Conservation (phyloP, 257 asterid species). For the Scutellaria minor region DNA sequence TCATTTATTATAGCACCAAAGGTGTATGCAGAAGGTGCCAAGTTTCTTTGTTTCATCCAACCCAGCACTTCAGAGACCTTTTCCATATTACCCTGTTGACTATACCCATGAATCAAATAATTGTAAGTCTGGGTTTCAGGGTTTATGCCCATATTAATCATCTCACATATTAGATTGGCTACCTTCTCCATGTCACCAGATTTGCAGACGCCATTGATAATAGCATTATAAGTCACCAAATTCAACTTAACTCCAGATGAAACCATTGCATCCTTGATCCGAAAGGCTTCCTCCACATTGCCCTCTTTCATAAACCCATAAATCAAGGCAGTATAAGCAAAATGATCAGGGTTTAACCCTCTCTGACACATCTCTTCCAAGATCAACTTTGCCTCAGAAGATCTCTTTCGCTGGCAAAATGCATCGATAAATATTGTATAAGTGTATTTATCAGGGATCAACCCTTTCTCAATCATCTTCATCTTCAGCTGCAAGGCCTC, state of each 20-base stretch:
- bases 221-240: constrained; percentile 63
- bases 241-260: constrained; percentile 64
- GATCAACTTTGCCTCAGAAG: constrained; percentile 64
- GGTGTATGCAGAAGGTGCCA: constrained; percentile 70
- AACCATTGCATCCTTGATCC: constrained; percentile 65
- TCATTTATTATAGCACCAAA: constrained; percentile 62
- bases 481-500: constrained; percentile 70
- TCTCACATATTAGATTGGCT: constrained; percentile 55
- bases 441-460: constrained; percentile 75
- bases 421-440: constrained; percentile 64
- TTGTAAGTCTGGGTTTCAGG: constrained; percentile 74
- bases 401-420: constrained; percentile 67
- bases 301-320: constrained; percentile 85
- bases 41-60: constrained; percentile 69
- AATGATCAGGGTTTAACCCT: constrained; percentile 63
- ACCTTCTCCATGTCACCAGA: constrained; percentile 68
- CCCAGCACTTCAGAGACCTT: constrained; percentile 64
- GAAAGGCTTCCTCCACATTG: constrained; percentile 60
- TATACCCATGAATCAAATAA: constrained; percentile 65
- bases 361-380: constrained; percentile 66
- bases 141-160: constrained; percentile 56
- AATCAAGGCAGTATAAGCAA: constrained; percentile 66
- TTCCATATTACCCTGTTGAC: constrained; percentile 53
- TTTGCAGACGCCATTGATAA: constrained; percentile 68
- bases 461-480: constrained; percentile 62